Conservation (phyloP, 1,284 basidiomycete genomes). For the Boletus nobilissimus region DNA sequence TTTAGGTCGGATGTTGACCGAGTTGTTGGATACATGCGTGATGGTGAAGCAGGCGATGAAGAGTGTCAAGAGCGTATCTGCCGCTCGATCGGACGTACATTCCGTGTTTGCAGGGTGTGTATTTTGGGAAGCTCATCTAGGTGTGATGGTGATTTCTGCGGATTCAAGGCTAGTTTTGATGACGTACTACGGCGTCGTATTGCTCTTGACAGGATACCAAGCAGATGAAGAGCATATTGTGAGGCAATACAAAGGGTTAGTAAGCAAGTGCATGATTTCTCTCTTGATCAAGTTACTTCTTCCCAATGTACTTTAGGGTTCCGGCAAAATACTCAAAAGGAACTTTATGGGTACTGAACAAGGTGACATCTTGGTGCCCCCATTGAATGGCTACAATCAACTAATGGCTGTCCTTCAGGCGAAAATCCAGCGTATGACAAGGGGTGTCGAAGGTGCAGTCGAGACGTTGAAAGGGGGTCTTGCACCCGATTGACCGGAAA, state of each 20-base stretch:
- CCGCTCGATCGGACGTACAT: conserved; percentile 73
- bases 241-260: conserved; percentile 68
- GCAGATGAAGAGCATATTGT: conserved; percentile 74
- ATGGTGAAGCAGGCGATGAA: not conserved
- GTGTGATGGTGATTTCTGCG: not conserved
- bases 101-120: conserved; percentile 76
- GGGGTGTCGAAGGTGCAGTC: conserved; percentile 71
- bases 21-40: not conserved
- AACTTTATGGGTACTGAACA: conserved; percentile 79
- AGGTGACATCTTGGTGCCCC: conserved; percentile 51
- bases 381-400: not conserved
- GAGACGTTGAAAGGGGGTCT: conserved; percentile 68
- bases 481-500: conserved; percentile 57
- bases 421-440: conserved; percentile 77
- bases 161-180: conserved; percentile 72
- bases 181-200: conserved; percentile 78
- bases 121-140: not conserved
- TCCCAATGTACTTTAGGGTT: conserved; percentile 49
- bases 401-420: conserved; percentile 55
- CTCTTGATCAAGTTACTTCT: not conserved
- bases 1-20: not conserved
- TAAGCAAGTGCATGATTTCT: conserved; percentile 59
- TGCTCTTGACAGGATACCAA: conserved; percentile 77
- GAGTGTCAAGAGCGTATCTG: conserved; percentile 53
- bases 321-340: conserved; percentile 71